Base-by-base conservation (phyloP, 139 green algal genomes). In the Chlorella sp. region DNA sequence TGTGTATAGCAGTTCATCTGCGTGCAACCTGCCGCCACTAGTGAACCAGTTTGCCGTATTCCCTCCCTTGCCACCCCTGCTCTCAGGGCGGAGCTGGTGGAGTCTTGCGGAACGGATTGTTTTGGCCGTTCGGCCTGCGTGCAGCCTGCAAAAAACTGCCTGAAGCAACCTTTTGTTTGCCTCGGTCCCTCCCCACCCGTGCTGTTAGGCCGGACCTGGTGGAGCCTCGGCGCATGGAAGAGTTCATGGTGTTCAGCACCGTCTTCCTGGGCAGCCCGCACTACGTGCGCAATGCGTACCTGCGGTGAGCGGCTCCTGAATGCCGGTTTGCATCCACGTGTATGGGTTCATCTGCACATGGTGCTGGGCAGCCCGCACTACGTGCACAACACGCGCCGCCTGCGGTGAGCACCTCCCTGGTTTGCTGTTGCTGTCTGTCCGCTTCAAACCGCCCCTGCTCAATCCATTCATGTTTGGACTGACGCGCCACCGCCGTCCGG, bases 211-310 rank as follows among this genome's bases (percentile, higher is more conserved):
- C 83, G 22, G 43, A 84, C 16, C 60, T 85, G 34, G 46, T 92
- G 64, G 88, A 87, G 30, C 28, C 54, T 0, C 38, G 74, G 22
- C 81, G 60, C 70, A 84, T 93, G 86, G 91, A 95, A 48, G 90
- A 96, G 43, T 88, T 95, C 77, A 93, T 95, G 84, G 86, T 87
- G 24, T 94, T 95, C 74, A 87, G 95, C 73, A 88, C 95, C 32
- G 80, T 92, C 20, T 94, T 97, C 84, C 76, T 95, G 83, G 91
- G 92, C 46, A 92, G 80, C 74, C 88, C 89, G 22, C 82, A 81
- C 65, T 93, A 96, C 84, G 83, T 99, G 8, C 91, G 90, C 28
- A 98, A 96, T 84, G 95, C 94, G 13, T 97, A 96, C 88, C 90
- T 98, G 68, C 88, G 97, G 36, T 88, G 82, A 20, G 62, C 16